Conservation (phyloP, 495 filamentous ascomycete species). For the Daldinia loculata region DNA sequence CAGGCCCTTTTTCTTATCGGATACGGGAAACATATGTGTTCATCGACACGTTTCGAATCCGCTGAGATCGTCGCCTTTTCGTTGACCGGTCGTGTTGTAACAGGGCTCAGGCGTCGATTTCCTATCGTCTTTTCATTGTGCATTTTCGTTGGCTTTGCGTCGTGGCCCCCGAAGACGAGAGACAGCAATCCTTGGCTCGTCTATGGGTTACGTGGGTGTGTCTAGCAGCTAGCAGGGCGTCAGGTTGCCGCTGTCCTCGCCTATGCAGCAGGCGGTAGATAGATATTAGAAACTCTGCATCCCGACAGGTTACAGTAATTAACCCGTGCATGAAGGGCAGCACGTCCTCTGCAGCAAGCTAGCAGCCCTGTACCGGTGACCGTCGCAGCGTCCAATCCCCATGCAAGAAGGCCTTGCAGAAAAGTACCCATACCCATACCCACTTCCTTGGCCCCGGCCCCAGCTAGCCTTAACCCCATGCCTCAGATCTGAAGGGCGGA, state of each 20-base stretch:
- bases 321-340: conserved; percentile 26
- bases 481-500: conserved; percentile 35
- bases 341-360: conserved; percentile 20
- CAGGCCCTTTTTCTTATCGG: conserved; percentile 14
- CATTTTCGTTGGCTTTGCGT: conserved; percentile 39
- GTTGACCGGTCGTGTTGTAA: conserved; percentile 22
- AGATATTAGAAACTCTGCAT: conserved; percentile 10
- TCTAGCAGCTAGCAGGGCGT: conserved; percentile 16
- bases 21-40: conserved; percentile 16
- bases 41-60: conserved; percentile 15
- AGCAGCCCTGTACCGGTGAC: conserved; percentile 32
- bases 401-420: conserved; percentile 28
- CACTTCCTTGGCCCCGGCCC: conserved; percentile 16
- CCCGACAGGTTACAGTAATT: conserved; percentile 33
- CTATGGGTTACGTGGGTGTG: conserved; percentile 22
- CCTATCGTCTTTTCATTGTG: conserved; percentile 28
- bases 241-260: conserved; percentile 17
- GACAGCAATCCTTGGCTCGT: conserved; percentile 22
- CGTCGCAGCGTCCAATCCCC: conserved; percentile 17
- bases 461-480: conserved; percentile 21
- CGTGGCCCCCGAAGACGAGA: conserved; percentile 33
- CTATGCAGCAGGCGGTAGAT: conserved; percentile 20
- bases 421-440: conserved; percentile 38
- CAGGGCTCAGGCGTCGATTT: conserved; percentile 7
- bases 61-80: conserved; percentile 5